Evolutionary conservation across 192 early-diverging fungal species (phyloP).

Genomic region (Coemansia asiatica): DNA sequence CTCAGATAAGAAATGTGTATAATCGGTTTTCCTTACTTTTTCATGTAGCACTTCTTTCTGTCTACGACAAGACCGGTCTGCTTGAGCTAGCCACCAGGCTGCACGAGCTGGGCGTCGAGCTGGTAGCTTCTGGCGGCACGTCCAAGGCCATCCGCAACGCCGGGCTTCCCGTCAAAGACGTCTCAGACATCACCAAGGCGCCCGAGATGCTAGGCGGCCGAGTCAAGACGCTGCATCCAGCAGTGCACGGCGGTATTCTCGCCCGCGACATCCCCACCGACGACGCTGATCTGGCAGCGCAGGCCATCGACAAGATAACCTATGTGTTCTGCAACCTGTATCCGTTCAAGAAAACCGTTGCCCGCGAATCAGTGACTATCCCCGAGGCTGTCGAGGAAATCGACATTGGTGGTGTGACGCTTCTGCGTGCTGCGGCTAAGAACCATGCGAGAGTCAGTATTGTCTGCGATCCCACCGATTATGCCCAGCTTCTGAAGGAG

Average conservation of each 20-base stretch:
- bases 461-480: constrained; percentile 91
- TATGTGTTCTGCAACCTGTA: constrained; percentile 98
- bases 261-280: constrained; percentile 84
- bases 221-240: constrained; percentile 98
- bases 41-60: constrained; percentile 77
- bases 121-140: constrained; percentile 95
- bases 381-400: constrained; percentile 96
- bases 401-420: constrained; percentile 98
- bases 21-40: neutral
- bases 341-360: constrained; percentile 94
- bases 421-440: constrained; percentile 98
- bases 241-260: constrained; percentile 96
- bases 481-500: constrained; percentile 75
- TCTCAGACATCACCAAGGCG: constrained; percentile 95
- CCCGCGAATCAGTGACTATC: constrained; percentile 85
- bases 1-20: too few relatives aligned
- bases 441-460: constrained; percentile 95
- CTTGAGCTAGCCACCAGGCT: constrained; percentile 85
- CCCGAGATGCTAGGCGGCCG: constrained; percentile 99
- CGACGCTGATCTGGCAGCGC: constrained; percentile 80
- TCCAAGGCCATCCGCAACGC: constrained; percentile 86
- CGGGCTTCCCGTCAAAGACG: constrained; percentile 88
- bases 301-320: constrained; percentile 91
- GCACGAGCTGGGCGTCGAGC: constrained; percentile 68
- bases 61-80: constrained; percentile 97